These are phyloP conservation scores for Candida quercuum DNA, from an alignment of 805 yeast species.

Conservation along the genomic window DNA sequence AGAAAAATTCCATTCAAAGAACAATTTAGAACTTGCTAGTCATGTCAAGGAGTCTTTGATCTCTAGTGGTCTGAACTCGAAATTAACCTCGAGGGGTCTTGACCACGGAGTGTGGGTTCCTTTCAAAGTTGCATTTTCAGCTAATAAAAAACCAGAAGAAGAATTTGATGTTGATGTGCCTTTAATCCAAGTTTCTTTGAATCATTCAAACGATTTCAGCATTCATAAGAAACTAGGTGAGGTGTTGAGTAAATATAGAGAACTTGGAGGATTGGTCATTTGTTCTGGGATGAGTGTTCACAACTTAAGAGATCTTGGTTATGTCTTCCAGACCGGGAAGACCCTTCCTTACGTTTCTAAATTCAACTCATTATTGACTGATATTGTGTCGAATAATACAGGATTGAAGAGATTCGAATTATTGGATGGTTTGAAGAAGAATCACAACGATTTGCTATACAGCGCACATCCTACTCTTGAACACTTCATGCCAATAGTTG, in stretches of 20 bases:
- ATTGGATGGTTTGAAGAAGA: slow-evolving; percentile 31
- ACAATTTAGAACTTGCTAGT: slow-evolving; percentile 37
- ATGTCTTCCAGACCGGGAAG: slow-evolving; percentile 17
- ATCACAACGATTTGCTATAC: slow-evolving; percentile 31
- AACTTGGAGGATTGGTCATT: slow-evolving; percentile 46
- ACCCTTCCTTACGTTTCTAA: slow-evolving; percentile 43
- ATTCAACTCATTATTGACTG: slow-evolving; percentile 44
- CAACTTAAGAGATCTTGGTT: slow-evolving; percentile 53
- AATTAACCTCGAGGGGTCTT: slow-evolving; percentile 52
- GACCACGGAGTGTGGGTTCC: slow-evolving; percentile 89
- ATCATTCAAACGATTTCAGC: slow-evolving; percentile 31
- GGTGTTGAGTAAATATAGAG: slow-evolving; percentile 44
- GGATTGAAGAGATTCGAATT: slow-evolving; percentile 29
- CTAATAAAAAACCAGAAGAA: slow-evolving; percentile 21
- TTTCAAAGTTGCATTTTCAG: slow-evolving; percentile 60
- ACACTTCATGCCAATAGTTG: slow-evolving; percentile 65
- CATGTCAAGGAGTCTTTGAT: slow-evolving; percentile 37
- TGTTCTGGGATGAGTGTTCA: slow-evolving; percentile 81
- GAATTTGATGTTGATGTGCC: slow-evolving; percentile 30
- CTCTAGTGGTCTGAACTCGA: slow-evolving; percentile 38
- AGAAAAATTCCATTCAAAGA: slow-evolving; percentile 53
- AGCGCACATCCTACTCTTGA: slow-evolving; percentile 74
- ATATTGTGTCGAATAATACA: slow-evolving; percentile 28
- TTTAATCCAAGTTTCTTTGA: slow-evolving; percentile 36
- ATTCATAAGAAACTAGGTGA: slow-evolving; percentile 52